These are phyloP conservation scores for Jacaranda mimosifolia DNA, from an alignment of 257 asterid species.

Conservation along the genomic window DNA sequence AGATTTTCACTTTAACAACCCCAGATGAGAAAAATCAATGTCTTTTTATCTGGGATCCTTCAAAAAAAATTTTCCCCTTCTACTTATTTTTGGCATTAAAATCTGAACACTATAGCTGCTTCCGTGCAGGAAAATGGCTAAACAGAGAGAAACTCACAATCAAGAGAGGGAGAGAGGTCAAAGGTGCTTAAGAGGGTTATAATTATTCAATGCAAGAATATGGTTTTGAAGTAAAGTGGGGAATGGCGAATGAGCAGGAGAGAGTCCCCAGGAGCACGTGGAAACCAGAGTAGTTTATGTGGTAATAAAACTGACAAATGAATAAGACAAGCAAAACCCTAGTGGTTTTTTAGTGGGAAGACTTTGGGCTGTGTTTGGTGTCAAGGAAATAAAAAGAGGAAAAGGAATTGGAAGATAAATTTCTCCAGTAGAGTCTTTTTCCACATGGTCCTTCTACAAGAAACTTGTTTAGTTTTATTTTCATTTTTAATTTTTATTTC, in stretches of 20 bases:
- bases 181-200: slow-evolving; percentile 39
- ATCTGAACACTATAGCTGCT: slow-evolving; percentile 9
- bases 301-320: slow-evolving; percentile 24
- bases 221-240: slow-evolving; percentile 57
- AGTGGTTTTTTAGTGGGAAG: not conserved
- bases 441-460: not conserved
- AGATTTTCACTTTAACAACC: slow-evolving; percentile 4
- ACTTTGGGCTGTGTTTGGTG: not conserved
- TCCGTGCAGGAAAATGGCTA: slow-evolving; percentile 40
- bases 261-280: slow-evolving; percentile 75
- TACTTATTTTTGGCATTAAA: not conserved
- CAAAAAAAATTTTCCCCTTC: not conserved
- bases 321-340: slow-evolving; percentile 41
- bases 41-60: slow-evolving; percentile 26
- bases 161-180: slow-evolving; percentile 45
- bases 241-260: slow-evolving; percentile 39
- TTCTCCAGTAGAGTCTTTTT: not conserved
- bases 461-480: too few species aligned
- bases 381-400: not conserved
- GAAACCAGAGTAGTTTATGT: slow-evolving; percentile 36
- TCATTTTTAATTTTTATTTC: too few species aligned
- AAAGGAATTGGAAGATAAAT: not conserved
- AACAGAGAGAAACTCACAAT: not conserved
- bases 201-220: slow-evolving; percentile 39
- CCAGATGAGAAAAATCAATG: slow-evolving; percentile 13